These are phyloP conservation scores for Barbatosphaeria neglecta DNA, from an alignment of 495 filamentous ascomycete species.

Conservation along the genomic window DNA sequence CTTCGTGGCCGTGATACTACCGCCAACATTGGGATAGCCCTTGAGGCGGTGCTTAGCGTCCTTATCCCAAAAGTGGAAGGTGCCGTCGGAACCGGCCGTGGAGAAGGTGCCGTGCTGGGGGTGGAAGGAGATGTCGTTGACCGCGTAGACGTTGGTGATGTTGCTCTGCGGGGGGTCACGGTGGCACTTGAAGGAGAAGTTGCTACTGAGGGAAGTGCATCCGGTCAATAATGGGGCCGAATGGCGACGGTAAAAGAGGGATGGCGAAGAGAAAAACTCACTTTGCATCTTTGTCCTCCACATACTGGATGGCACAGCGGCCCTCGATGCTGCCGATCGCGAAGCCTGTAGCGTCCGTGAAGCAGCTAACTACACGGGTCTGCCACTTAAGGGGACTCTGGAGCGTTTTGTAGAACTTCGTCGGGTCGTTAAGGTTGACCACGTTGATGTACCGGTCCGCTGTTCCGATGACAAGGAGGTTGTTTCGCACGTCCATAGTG, in stretches of 20 bases:
- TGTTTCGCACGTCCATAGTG: conserved; percentile 72
- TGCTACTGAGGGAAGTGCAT: no score
- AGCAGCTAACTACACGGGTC: conserved; percentile 85
- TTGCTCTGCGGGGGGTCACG: conserved; percentile 53
- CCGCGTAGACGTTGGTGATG: conserved; percentile 71
- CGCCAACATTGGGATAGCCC: conserved; percentile 79
- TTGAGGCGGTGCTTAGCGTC: conserved; percentile 85
- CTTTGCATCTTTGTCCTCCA: conserved; percentile 75
- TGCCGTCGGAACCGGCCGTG: conserved; percentile 84
- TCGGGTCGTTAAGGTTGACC: conserved; percentile 72
- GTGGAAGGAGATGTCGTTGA: conserved; percentile 92
- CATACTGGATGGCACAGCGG: conserved; percentile 82
- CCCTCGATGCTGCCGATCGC: conserved; percentile 87
- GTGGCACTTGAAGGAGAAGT: conserved; percentile 96
- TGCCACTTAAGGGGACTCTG: conserved; percentile 90
- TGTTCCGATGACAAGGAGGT: conserved; percentile 78
- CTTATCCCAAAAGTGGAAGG: conserved; percentile 94
- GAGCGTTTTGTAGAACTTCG: conserved; percentile 75
- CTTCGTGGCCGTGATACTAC: conserved; percentile 66
- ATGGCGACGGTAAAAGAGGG: no score
- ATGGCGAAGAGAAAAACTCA: conserved; percentile 21
- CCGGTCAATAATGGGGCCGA: no score
- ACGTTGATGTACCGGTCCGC: conserved; percentile 89
- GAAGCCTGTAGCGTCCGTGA: conserved; percentile 75
- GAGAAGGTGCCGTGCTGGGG: conserved; percentile 78